These are phyloP conservation scores for Ustilaginoidea virens DNA, from an alignment of 2,329 filamentous ascomycete species.

Conservation along the genomic window DNA sequence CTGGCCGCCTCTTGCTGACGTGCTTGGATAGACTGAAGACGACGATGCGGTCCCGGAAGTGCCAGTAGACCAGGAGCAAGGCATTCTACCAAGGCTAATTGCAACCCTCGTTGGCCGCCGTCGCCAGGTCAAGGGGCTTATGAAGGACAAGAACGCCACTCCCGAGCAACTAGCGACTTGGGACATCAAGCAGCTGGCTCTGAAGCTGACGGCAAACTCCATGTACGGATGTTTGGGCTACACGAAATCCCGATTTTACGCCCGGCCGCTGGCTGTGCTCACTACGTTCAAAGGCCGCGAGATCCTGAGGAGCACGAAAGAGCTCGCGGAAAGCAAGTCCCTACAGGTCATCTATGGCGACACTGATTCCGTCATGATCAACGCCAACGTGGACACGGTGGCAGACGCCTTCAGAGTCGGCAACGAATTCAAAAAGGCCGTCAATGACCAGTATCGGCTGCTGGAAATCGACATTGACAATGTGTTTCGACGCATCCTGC, in stretches of 20 bases:
- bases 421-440: constrained; percentile 83
- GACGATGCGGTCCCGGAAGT: constrained; percentile 85
- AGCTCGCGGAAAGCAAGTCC: constrained; percentile 79
- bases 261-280: constrained; percentile 82
- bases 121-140: constrained; percentile 84
- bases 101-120: constrained; percentile 78
- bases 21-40: constrained; percentile 36
- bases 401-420: constrained; percentile 83
- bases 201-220: constrained; percentile 96
- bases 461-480: constrained; percentile 98
- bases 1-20: constrained; percentile 12
- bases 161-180: constrained; percentile 79
- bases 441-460: constrained; percentile 85
- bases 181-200: constrained; percentile 94
- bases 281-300: constrained; percentile 96
- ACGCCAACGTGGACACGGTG: constrained; percentile 90
- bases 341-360: constrained; percentile 97
- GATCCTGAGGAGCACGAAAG: constrained; percentile 90
- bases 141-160: constrained; percentile 87
- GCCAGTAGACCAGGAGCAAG: constrained; percentile 60
- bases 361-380: constrained; percentile 99
- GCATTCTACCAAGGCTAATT: constrained; percentile 82
- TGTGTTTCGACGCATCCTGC: constrained; percentile 77
- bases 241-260: constrained; percentile 93
- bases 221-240: constrained; percentile 99